Base-by-base conservation (phyloP, 2,329 filamentous ascomycete species). In the Neofusicoccum kwambonambiense region DNA sequence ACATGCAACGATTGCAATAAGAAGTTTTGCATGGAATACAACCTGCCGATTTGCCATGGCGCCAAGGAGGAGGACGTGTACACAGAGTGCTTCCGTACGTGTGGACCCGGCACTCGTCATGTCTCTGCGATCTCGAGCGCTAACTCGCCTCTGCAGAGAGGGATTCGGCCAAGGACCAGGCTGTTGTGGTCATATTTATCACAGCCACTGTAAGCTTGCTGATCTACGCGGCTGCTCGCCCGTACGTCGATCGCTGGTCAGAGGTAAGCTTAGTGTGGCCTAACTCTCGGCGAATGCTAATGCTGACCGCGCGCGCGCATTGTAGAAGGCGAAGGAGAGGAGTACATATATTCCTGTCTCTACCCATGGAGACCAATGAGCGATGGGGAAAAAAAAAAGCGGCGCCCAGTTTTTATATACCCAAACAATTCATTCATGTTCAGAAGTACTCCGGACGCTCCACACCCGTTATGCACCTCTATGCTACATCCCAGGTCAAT, bases 1-100 rank as follows among this genome's bases (percentile, higher is more conserved):
- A 87, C 82, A 27, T 90, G 88, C 74, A 86, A 83, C 64, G 87
- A 90, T 73, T 90, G 88, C 75, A 90, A 87, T 70, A 85, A 87
- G 67, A 84, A 86, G 69, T 90, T 89, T 76, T 90, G 88, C 71
- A 76, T 89, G 45, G 81, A 83, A 64, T 89, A 89, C 69, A 60
- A 65, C 12, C 78, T 88, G 54, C 84, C 85, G 1, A 84, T 87
- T 61, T 90, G 88, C 71, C 84, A 87, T 68, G 82, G 80, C 37
- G 85, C 83, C 19, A 85, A 84, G 69, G 86, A 88, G 70, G 86
- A 88, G 54, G 86, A 89, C 70, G 83, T 90, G 3, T 82, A 86
- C 65, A 87, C 88, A 4, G 87, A 84, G 9, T 90, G 88, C 76
- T 90, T 90, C 71, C 88, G 84, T 86, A 73, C 66, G 80, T 75